Evolutionary conservation across 83 land plant species (phyloP).

Genomic region (Isoetes engelmannii): DNA sequence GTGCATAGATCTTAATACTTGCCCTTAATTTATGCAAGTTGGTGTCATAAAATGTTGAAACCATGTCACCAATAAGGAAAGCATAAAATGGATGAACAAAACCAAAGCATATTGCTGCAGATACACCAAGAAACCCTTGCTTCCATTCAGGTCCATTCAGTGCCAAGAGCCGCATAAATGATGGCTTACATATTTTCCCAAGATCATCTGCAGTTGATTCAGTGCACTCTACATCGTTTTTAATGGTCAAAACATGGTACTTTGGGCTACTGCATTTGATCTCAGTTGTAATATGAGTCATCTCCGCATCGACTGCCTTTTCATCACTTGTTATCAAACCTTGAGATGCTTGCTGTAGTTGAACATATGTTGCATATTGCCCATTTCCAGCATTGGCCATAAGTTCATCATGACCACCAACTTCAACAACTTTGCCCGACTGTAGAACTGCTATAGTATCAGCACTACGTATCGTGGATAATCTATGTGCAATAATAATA

Average conservation of each 20-base stretch:
- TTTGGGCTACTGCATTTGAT: neutral
- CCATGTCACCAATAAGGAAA: constrained; percentile 7
- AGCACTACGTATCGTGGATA: constrained; percentile 5
- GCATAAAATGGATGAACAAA: constrained; percentile 12
- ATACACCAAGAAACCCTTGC: constrained; percentile 12
- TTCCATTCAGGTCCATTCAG: constrained; percentile 14
- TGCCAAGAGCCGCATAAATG: neutral
- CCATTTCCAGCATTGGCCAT: neutral
- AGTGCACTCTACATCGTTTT: neutral
- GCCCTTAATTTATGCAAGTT: neutral
- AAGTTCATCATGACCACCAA: constrained; percentile 2
- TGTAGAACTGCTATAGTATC: constrained; percentile 5
- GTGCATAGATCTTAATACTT: neutral
- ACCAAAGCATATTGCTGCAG: constrained; percentile 9
- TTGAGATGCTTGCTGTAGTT: constrained; percentile 1
- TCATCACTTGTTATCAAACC: neutral
- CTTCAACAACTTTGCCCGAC: neutral
- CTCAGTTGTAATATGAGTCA: neutral
- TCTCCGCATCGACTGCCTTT: neutral
- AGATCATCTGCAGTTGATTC: neutral
- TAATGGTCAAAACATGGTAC: neutral
- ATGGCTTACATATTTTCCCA: neutral
- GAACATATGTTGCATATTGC: neutral
- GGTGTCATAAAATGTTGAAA: neutral
- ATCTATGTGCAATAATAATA: constrained; percentile 5